phyloP scores from a whole-genome alignment of 441 rosid genomes.

The Populus hybrid region DNA sequence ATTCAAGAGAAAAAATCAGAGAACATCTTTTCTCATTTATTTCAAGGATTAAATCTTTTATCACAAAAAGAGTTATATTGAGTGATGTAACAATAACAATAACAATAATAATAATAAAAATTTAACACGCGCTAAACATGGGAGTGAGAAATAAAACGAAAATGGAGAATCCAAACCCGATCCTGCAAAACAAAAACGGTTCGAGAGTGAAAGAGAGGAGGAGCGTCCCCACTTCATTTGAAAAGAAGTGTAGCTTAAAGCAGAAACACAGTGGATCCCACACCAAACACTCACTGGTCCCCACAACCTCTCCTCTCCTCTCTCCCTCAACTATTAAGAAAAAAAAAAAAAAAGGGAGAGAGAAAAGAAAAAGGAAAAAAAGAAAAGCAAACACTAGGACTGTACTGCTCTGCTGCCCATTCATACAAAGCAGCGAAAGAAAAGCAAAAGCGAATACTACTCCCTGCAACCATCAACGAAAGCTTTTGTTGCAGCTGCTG shows the following conservation, averaged over 20 bases:
- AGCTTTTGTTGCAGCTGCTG: not conserved
- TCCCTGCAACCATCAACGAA: constrained; percentile 18
- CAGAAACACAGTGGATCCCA: constrained; percentile 36
- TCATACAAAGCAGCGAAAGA: constrained; percentile 13
- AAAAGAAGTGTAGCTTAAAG: constrained; percentile 48
- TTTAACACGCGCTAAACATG: not conserved
- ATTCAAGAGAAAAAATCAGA: too few relatives aligned
- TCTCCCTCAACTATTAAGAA: not conserved
- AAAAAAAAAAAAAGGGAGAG: too few relatives aligned
- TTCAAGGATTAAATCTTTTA: too few relatives aligned
- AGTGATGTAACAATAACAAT: not conserved
- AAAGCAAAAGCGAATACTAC: constrained; percentile 33
- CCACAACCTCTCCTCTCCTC: constrained; percentile 8
- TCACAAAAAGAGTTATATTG: too few relatives aligned
- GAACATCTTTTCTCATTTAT: too few relatives aligned
- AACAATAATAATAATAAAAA: not conserved
- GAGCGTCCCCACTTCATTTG: constrained; percentile 23
- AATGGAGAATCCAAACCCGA: constrained; percentile 3
- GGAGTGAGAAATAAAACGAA: not conserved
- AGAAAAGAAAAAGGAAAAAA: too few relatives aligned
- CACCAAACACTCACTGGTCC: not conserved
- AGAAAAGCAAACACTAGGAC: not conserved
- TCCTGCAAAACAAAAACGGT: not conserved
- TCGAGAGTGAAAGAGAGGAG: too few relatives aligned
- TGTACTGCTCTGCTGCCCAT: constrained; percentile 3